Conservation (phyloP, 169 alveolate genomes). For the Plasmodium relictum region DNA sequence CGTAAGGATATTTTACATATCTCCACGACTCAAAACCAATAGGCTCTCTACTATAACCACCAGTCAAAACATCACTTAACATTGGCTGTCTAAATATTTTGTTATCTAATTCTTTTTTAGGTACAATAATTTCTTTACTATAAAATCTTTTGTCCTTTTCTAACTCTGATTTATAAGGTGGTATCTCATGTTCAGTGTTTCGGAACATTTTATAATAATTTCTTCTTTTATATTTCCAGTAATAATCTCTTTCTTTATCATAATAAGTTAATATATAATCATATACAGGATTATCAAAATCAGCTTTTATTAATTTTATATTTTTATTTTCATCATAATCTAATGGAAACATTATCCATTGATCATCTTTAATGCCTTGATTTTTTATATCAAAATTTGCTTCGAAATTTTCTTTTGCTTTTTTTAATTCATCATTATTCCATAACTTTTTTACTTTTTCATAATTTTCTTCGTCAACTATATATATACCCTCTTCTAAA, state of each 20-base stretch:
- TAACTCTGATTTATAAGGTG: conserved; percentile 59
- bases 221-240: conserved; percentile 78
- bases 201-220: conserved; percentile 80
- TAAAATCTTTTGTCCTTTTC: conserved; percentile 70
- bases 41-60: conserved; percentile 76
- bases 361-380: conserved; percentile 70
- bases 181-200: conserved; percentile 49
- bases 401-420: conserved; percentile 52
- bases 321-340: conserved; percentile 80
- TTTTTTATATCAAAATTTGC: conserved; percentile 49
- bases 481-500: conserved; percentile 80
- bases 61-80: conserved; percentile 84
- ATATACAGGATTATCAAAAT: conserved; percentile 82
- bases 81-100: conserved; percentile 87
- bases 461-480: conserved; percentile 76
- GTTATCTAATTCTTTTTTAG: conserved; percentile 83
- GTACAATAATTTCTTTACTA: conserved; percentile 76
- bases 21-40: conserved; percentile 76
- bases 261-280: conserved; percentile 85
- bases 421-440: conserved; percentile 55
- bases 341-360: conserved; percentile 83
- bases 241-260: conserved; percentile 84
- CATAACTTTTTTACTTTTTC: conserved; percentile 71
- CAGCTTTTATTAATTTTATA: conserved; percentile 81
- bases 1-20: conserved; percentile 73